A percentile compares a stretch with the other conserved stretches of the same genome.
phyloP scores from a whole-genome alignment of 1,284 basidiomycete species.

The Cerioporus squamosus region DNA sequence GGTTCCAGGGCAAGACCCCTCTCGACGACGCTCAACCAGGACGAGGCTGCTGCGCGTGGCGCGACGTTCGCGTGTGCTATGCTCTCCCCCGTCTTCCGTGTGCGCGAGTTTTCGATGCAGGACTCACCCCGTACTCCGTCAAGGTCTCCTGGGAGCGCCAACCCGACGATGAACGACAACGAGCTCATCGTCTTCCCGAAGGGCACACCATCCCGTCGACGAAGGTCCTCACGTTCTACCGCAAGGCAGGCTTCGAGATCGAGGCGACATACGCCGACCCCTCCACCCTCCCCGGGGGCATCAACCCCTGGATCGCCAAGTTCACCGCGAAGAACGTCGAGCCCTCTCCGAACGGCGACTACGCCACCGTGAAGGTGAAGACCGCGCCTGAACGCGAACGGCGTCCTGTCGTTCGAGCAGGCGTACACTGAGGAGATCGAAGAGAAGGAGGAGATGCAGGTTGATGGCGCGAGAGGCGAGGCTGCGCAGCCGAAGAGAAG shows the following conservation, averaged over 20 bases:
- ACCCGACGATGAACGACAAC: conserved; percentile 83
- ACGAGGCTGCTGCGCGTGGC: conserved; percentile 92
- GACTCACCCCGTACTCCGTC: conserved; percentile 87
- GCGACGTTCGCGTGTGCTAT: conserved; percentile 94
- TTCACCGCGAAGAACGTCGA: conserved; percentile 85
- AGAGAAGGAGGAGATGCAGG: conserved; percentile 67
- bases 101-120: conserved; percentile 87
- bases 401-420: conserved; percentile 83
- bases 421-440: conserved; percentile 85
- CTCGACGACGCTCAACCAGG: conserved; percentile 91
- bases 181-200: conserved; percentile 87
- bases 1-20: conserved; percentile 74
- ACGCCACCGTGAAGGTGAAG: conserved; percentile 87
- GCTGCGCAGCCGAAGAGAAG: conserved; percentile 82
- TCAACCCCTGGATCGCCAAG: conserved; percentile 84
- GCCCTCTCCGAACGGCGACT: conserved; percentile 68
- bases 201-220: conserved; percentile 85
- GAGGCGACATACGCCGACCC: conserved; percentile 83
- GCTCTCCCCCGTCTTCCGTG: conserved; percentile 94
- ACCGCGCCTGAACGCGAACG: conserved; percentile 85
- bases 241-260: conserved; percentile 85
- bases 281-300: conserved; percentile 67
- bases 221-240: conserved; percentile 94
- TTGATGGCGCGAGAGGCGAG: too few relatives aligned
- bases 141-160: conserved; percentile 84